Evolutionary conservation across 208 protist species (phyloP), one percentile per base, ranked within the genome.

Genomic region (Balamuthia mandrillaris): DNA sequence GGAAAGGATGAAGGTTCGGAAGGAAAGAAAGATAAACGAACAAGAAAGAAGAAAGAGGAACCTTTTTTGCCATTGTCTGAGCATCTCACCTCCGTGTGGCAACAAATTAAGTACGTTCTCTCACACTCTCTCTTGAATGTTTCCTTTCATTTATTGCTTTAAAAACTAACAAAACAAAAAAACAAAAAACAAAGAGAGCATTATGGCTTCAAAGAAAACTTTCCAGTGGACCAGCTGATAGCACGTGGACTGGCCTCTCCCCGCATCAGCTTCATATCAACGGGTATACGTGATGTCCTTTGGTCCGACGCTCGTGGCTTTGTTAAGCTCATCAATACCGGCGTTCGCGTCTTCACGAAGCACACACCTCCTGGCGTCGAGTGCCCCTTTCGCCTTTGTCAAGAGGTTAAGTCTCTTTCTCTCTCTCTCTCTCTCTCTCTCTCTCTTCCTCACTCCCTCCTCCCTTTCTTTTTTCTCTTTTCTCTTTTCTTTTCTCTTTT

Each of bases 201-300:
- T 35, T 78, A 78, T 27, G 68, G 68, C 29, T 29, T 78, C 14
- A 33, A 21, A 35, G 68, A 78, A 21, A 49, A 78, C 7, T 78
- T 78, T 49, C 68, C 68, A 24, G 47, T 39, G 45, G 31, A 42
- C 0, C 68, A 78, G 68, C 68, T 78, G 45, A 78, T 78, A 49
- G 68, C 58, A 49, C 4, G 68, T 3, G 68, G 45, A 27, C 45
- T 60, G 68, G 68, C 68, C 5, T 42, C 68, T 16, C 68, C 58
- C 27, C 58, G 45, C n/a, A 78, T 78, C 68, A 60, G 58, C 68
- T 29, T 78, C 14, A 49, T 78, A 12, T 58, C 44, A 14, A 49
- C 52, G 21, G 68, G 68, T 29, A 49, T 78, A 5, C 52, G 58
- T 42, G 68, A 78, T 49, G 58, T 78, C 24, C 68, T 78, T 16